Conservation (phyloP, 805 yeast species). For the Ogataea ganodermae region DNA sequence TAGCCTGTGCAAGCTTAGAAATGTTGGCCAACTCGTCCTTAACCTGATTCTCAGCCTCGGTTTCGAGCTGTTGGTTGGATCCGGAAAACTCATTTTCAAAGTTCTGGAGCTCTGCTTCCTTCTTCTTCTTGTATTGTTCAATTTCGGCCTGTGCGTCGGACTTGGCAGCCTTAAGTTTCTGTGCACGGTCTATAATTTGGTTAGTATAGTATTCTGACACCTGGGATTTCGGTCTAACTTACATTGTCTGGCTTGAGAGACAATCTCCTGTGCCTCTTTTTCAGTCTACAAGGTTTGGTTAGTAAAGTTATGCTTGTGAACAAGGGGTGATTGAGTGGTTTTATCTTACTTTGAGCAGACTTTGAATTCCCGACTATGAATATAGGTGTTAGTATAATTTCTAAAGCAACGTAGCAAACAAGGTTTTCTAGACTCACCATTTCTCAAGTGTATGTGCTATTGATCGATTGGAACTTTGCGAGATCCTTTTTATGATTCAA, state of each 20-base stretch:
- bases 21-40: conserved; percentile 69
- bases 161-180: conserved; percentile 90
- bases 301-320: neutral
- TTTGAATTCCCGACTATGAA: conserved; percentile 63
- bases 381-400: neutral
- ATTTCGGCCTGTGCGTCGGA: conserved; percentile 90
- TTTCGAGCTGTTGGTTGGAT: conserved; percentile 72
- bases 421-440: neutral
- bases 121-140: conserved; percentile 77
- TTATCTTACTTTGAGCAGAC: conserved; percentile 55
- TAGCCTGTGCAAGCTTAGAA: conserved; percentile 59
- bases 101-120: conserved; percentile 77
- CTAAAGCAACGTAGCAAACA: neutral
- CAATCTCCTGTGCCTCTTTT: conserved; percentile 95
- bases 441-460: neutral
- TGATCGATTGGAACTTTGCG: neutral
- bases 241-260: conserved; percentile 87
- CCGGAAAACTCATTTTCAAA: conserved; percentile 75
- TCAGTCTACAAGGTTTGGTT: conserved; percentile 59
- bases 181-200: conserved; percentile 61
- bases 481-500: neutral
- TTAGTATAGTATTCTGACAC: conserved; percentile 13
- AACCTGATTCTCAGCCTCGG: conserved; percentile 75
- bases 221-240: conserved; percentile 34
- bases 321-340: neutral